Conservation (phyloP, 257 asterid genomes). For the Haberlea rhodopensis region DNA sequence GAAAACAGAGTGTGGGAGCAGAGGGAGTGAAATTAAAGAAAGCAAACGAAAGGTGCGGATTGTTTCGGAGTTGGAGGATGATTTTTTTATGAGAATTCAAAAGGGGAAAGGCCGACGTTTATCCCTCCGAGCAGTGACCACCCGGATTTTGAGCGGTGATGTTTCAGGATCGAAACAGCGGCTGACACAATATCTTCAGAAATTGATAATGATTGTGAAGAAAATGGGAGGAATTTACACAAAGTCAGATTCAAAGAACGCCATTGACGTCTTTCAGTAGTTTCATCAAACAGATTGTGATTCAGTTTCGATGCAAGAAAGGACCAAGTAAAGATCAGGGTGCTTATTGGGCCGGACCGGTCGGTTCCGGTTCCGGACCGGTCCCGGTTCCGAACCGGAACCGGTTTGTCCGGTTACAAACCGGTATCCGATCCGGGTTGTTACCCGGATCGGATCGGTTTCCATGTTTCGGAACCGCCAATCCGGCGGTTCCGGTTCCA, state of each 20-base stretch:
- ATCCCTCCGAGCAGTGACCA: constrained; percentile 57
- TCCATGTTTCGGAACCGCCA: too few species aligned
- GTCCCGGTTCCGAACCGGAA: too few species aligned
- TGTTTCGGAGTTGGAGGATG: constrained; percentile 63
- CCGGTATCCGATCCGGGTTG: too few species aligned
- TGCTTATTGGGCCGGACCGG: too few species aligned
- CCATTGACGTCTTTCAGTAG: constrained; percentile 25
- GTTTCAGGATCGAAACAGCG: constrained; percentile 73
- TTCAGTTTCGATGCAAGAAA: too few species aligned
- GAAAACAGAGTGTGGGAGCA: constrained; percentile 66
- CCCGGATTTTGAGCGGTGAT: constrained; percentile 91
- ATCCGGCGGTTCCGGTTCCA: too few species aligned
- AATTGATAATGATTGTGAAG: constrained; percentile 33
- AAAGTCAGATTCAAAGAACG: constrained; percentile 24
- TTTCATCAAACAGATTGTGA: constrained; percentile 36
- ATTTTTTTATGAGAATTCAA: constrained; percentile 65
- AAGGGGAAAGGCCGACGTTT: constrained; percentile 45
- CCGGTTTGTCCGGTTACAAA: too few species aligned
- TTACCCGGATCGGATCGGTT: too few species aligned
- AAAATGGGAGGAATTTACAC: constrained; percentile 27
- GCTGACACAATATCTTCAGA: constrained; percentile 44
- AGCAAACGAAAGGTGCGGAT: constrained; percentile 55
- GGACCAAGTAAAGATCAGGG: too few species aligned
- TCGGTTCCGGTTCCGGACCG: too few species aligned
- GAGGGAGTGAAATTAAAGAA: constrained; percentile 76